A percentile compares a stretch with the other conserved stretches of the same genome.
These are phyloP conservation scores for Tuber brumale DNA, from an alignment of 495 filamentous ascomycete species.

Conservation along the genomic window DNA sequence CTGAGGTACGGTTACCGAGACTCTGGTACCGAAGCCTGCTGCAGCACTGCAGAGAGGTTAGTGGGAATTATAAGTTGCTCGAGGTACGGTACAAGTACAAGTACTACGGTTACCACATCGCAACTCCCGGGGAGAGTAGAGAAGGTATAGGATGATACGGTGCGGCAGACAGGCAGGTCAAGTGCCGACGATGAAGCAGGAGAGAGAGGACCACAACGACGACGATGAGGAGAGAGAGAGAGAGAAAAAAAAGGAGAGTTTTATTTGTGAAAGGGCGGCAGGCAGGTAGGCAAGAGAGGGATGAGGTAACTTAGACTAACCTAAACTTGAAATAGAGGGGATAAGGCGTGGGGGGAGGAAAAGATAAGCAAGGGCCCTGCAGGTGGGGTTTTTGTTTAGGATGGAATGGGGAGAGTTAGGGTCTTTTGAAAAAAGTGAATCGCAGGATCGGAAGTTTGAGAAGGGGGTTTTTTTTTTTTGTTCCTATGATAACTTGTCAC, in stretches of 20 bases:
- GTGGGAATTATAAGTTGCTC: neutral
- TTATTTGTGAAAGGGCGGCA: neutral
- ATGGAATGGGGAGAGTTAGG: too few relatives aligned
- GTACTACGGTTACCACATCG: neutral
- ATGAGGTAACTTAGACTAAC: too few relatives aligned
- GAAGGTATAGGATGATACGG: too few relatives aligned
- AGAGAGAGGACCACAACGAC: neutral
- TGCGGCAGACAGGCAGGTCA: neutral
- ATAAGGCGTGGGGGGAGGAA: slow-evolving; percentile 1
- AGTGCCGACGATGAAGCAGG: neutral
- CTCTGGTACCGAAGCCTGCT: neutral
- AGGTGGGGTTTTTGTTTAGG: too few relatives aligned
- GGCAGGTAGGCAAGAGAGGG: neutral
- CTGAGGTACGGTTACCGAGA: neutral
- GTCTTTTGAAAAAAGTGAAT: neutral
- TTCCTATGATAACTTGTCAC: neutral
- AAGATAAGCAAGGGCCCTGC: neutral
- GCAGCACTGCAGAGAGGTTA: neutral
- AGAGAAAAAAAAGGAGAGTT: neutral
- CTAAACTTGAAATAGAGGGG: neutral
- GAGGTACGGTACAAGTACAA: neutral
- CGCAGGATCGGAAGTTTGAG: neutral
- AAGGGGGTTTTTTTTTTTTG: too few relatives aligned
- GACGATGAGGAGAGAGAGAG: neutral
- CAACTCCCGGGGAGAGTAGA: neutral